phyloP scores from a whole-genome alignment of 1,284 basidiomycete genomes.

The Fomitiporia mediterranea region DNA sequence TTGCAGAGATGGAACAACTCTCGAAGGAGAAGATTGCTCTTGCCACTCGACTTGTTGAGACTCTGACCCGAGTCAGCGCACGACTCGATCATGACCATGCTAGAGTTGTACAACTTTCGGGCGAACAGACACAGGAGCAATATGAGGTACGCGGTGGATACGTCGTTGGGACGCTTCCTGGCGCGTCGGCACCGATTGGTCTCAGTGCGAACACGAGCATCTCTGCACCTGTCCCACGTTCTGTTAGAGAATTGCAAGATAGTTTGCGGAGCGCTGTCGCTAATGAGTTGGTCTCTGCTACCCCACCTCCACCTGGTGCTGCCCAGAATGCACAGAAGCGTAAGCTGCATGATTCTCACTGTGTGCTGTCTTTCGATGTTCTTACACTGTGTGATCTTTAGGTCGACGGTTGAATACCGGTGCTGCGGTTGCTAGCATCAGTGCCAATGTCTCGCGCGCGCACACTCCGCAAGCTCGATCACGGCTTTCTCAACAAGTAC shows the following conservation, averaged over 20 bases:
- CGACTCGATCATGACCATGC: conserved; percentile 18
- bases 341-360: background rate
- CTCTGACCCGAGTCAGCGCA: conserved; percentile 15
- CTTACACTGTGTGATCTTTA: background rate
- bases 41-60: conserved; percentile 10
- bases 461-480: conserved; percentile 19
- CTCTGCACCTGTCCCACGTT: background rate
- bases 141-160: conserved; percentile 15
- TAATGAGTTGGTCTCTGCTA: conserved; percentile 6
- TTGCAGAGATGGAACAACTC: conserved; percentile 12
- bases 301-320: background rate
- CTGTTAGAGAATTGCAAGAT: conserved; percentile 15
- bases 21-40: conserved; percentile 15
- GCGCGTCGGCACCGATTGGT: conserved; percentile 10
- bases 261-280: conserved; percentile 4
- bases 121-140: conserved; percentile 9
- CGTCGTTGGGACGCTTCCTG: conserved; percentile 18
- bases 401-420: conserved; percentile 17
- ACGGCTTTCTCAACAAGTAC: conserved; percentile 13
- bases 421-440: conserved; percentile 9
- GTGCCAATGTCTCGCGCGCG: conserved; percentile 9
- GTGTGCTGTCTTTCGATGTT: background rate
- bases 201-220: conserved; percentile 8
- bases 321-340: conserved; percentile 9
- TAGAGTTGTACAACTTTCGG: conserved; percentile 15